Conservation (phyloP, 192 early-diverging fungal species). For the Linnemannia elongata region DNA sequence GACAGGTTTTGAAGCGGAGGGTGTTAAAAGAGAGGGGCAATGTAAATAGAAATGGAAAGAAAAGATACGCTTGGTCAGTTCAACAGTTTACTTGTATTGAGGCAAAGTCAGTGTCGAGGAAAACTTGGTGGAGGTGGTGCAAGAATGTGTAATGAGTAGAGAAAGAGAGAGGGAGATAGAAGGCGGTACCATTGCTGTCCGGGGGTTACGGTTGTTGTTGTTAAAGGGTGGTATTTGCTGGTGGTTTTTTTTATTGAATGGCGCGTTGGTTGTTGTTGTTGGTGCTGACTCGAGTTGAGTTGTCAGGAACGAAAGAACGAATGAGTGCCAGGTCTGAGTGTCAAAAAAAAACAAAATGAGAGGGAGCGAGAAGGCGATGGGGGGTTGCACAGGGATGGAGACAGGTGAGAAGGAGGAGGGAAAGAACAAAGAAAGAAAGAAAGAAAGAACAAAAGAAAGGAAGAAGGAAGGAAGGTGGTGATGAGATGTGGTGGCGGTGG, state of each 20-base stretch:
- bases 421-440: neutral
- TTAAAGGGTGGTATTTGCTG: neutral
- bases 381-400: neutral
- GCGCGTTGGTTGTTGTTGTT: neutral
- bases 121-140: neutral
- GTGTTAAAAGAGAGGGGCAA: neutral
- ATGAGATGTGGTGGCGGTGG: neutral
- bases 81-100: neutral
- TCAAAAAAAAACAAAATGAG: conserved; percentile 14
- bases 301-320: conserved; percentile 4
- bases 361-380: neutral
- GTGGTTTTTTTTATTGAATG: neutral
- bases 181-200: neutral
- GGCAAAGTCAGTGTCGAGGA: neutral
- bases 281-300: neutral
- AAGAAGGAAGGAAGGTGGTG: neutral
- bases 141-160: neutral
- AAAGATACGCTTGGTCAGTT: neutral
- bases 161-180: neutral
- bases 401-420: neutral
- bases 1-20: neutral
- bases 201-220: neutral
- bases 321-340: neutral
- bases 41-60: neutral
- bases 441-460: neutral